Conservation (phyloP, 352 stramenopile species). For the Thraustochytrium sp. region DNA sequence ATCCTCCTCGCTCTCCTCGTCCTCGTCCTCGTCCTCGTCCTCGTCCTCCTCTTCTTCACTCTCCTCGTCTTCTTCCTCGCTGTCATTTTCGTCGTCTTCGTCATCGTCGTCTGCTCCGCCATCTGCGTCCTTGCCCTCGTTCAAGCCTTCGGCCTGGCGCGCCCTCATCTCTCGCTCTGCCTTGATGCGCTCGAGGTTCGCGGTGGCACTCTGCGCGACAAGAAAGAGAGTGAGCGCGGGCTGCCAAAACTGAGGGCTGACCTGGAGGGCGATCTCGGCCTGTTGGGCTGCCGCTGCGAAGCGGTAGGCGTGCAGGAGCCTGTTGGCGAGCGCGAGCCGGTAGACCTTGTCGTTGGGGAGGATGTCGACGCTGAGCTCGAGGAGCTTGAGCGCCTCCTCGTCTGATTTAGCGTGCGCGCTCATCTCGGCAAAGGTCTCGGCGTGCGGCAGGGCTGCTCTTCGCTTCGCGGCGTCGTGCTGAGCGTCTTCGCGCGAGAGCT, state of each 20-base stretch:
- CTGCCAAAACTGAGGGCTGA: not conserved
- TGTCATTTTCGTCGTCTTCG: constrained; percentile 8
- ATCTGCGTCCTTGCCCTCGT: not conserved
- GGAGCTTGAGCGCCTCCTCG: not conserved
- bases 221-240: not conserved
- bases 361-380: not conserved
- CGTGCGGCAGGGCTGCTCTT: not conserved
- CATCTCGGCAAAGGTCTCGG: not conserved
- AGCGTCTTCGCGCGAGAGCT: not conserved
- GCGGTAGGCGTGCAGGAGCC: not conserved
- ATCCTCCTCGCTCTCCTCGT: too few relatives aligned
- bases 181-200: not conserved
- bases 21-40: not conserved
- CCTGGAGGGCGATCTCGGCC: not conserved
- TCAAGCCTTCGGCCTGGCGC: not conserved
- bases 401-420: not conserved
- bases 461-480: not conserved
- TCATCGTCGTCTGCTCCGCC: not conserved
- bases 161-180: not conserved
- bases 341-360: not conserved
- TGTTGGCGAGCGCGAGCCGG: not conserved
- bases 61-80: not conserved
- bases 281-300: not conserved
- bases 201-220: not conserved
- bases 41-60: not conserved